A percentile compares a stretch with the other conserved stretches of the same genome.
Conservation (phyloP, 768 basidiomycete genomes). For the Agrocybe praecox region DNA sequence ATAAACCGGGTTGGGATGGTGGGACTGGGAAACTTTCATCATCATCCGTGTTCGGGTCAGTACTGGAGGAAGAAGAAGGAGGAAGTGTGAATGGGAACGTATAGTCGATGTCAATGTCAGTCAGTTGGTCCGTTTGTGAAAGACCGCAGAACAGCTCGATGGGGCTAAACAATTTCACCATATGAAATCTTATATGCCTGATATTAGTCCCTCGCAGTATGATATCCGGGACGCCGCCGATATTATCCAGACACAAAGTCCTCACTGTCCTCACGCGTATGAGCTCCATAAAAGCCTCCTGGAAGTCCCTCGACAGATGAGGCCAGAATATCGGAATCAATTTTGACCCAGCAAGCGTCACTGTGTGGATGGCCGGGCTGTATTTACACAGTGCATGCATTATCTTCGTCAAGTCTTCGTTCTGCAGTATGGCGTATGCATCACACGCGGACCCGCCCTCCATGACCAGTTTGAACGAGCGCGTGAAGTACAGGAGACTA, state of each 20-base stretch:
- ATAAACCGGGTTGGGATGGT: conserved; percentile 1
- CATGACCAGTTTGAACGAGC: conserved; percentile 14
- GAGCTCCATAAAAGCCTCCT: conserved; percentile 9
- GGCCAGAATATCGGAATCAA: conserved; percentile 16
- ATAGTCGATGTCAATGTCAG: conserved; percentile 16
- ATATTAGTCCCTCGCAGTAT: conserved; percentile 12
- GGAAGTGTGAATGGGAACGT: conserved; percentile 12
- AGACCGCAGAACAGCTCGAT: conserved; percentile 4
- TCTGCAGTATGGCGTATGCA: conserved; percentile 16
- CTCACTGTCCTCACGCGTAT: conserved; percentile 7
- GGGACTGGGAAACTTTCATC: too few species aligned
- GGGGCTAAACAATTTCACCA: conserved; percentile 11
- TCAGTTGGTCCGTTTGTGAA: conserved; percentile 10
- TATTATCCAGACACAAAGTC: conserved; percentile 13
- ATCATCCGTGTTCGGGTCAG: too few species aligned
- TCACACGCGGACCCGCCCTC: conserved; percentile 19
- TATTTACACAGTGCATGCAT: neutral
- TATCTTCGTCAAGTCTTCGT: conserved; percentile 10
- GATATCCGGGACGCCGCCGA: conserved; percentile 15
- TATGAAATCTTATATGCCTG: conserved; percentile 13
- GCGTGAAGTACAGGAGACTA: conserved; percentile 11
- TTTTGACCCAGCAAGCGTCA: conserved; percentile 10
- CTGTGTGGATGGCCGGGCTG: conserved; percentile 4
- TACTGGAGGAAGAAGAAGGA: too few species aligned
- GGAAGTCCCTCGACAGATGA: conserved; percentile 13